Evolutionary conservation across 768 basidiomycete genomes (phyloP), one percentile per base, ranked within the genome.

Genomic region (Hirschioporus abietinus): DNA sequence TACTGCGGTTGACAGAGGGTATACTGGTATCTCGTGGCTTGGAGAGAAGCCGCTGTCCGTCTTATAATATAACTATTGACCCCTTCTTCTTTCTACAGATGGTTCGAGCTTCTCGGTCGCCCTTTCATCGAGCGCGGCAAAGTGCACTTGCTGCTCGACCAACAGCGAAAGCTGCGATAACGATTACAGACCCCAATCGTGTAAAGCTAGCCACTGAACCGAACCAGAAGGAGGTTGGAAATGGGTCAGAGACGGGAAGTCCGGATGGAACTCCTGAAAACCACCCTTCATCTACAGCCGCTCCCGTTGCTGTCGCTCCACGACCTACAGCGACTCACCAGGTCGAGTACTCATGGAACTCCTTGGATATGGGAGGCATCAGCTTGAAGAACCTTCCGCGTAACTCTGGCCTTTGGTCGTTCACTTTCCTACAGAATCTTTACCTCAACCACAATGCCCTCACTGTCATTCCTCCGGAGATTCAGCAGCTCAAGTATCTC

Each of bases 401-500:
- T 6, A 82, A 79, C 7, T 91, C 89, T 60, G 89, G 88, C 27
- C 81, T 93, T 58, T 93, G 92, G 77, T 80, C 87, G 8, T 98
- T 96, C 81, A 86, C 87, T n/a, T 97, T 95, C 83, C 89, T 99
- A 67, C 91, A 90, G 71, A 91, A 89, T 68, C 89, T 99, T 63
- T 98, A 96, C 79, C 91, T 99, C 76, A 98, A 98, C 71, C 96
- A 99, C 81, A 99, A 99, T 73, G 81, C 86, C 26, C 83, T 99
- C 60, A 79, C 88, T 9, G 76, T 84, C 68, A 78, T 99, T 35
- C 95, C 96, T 4, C 85, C 91, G 23, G 86, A 91, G 76, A 93
- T 99, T 65, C 80, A 91, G 62, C 89, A 86, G 70, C 85, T 99
- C 66, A 87, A 89, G 57, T 90, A 95, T 74, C 83, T 99, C 42